Conservation (phyloP, 768 basidiomycete species). For the Calocybe gangraenosa region DNA sequence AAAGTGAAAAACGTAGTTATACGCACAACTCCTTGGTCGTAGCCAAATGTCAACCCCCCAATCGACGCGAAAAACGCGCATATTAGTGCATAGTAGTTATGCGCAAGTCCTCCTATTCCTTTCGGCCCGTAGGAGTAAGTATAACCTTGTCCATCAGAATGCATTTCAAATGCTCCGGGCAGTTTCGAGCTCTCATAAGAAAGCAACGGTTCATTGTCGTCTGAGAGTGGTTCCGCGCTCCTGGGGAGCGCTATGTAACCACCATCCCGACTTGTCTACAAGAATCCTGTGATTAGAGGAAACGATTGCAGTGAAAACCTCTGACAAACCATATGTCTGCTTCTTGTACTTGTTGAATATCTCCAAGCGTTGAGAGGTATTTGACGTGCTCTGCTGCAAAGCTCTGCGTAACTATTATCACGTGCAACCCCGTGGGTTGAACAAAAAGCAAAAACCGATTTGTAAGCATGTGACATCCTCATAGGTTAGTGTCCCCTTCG, state of each 20-base stretch:
- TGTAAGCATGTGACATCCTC: not conserved
- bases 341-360: not conserved
- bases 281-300: no score
- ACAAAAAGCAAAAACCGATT: conserved; percentile 10
- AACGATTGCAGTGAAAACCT: no score
- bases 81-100: conserved; percentile 60
- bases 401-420: no score
- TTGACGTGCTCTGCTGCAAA: no score
- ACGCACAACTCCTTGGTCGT: conserved; percentile 73
- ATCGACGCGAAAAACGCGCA: conserved; percentile 76
- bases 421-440: conserved; percentile 6
- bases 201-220: conserved; percentile 14
- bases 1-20: not conserved
- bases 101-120: conserved; percentile 60
- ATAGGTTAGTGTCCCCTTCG: conserved; percentile 68
- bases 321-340: no score
- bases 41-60: conserved; percentile 76
- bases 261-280: conserved; percentile 13
- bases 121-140: conserved; percentile 70
- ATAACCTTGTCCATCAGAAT: conserved; percentile 39
- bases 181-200: conserved; percentile 3
- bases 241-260: conserved; percentile 16
- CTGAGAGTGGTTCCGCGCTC: conserved; percentile 4
- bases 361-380: no score
- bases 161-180: conserved; percentile 30